phyloP scores from a whole-genome alignment of 371 early-diverging fungal species.

The Mucor racemosus region DNA sequence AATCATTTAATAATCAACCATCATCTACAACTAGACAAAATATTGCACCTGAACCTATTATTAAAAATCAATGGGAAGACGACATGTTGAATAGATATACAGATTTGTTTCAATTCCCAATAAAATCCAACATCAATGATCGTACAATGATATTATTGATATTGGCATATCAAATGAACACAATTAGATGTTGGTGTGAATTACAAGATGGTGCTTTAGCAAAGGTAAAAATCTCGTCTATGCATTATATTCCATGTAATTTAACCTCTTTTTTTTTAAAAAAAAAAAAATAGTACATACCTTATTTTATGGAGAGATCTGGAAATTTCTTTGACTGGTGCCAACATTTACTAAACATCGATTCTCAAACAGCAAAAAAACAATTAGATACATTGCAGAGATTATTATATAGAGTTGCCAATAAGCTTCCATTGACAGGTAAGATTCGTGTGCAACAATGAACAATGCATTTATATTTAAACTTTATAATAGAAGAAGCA shows the following conservation, averaged over 20 bases:
- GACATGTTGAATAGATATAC: constrained; percentile 36
- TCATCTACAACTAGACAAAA: background rate
- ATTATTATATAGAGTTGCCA: constrained; percentile 28
- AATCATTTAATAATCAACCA: background rate
- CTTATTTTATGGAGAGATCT: constrained; percentile 36
- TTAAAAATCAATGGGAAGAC: constrained; percentile 27
- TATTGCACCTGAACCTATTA: constrained; percentile 12
- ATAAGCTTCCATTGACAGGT: constrained; percentile 28
- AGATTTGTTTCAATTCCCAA: constrained; percentile 40
- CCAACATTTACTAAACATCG: constrained; percentile 27
- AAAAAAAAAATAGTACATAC: constrained; percentile 45
- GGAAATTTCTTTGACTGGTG: constrained; percentile 53
- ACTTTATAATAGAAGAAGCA: background rate
- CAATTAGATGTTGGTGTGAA: constrained; percentile 43
- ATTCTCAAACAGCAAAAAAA: constrained; percentile 30
- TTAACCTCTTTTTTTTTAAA: too few species aligned
- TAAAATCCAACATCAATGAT: constrained; percentile 35
- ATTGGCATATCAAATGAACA: constrained; percentile 47
- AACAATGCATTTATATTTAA: background rate
- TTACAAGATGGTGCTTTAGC: constrained; percentile 34
- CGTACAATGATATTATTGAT: constrained; percentile 41
- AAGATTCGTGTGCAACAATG: background rate
- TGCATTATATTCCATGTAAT: too few species aligned
- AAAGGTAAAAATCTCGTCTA: constrained; percentile 27
- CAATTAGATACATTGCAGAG: constrained; percentile 42